These are phyloP conservation scores for Acephala macrosclerotiorum DNA, from an alignment of 2,329 filamentous ascomycete genomes.

Conservation along the genomic window DNA sequence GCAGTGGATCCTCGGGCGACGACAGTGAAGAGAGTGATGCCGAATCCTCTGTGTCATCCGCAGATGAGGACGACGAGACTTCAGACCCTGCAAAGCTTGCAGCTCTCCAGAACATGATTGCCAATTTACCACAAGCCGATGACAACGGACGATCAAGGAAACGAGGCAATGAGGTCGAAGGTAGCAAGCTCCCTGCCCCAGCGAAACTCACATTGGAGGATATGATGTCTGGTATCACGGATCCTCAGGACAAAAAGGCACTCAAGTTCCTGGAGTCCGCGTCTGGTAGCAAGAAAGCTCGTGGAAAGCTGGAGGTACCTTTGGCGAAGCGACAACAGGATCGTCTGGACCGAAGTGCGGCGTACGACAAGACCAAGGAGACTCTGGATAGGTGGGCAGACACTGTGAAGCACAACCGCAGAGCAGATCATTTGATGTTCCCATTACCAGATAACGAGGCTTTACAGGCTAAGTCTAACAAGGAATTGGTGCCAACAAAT, in stretches of 20 bases:
- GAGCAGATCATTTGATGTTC: constrained; percentile 89
- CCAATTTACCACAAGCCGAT: constrained; percentile 60
- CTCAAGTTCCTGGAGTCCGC: constrained; percentile 77
- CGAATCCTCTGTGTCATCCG: constrained; percentile 57
- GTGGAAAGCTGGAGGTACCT: constrained; percentile 80
- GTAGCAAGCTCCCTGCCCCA: constrained; percentile 67
- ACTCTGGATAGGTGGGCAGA: constrained; percentile 91
- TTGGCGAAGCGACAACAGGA: constrained; percentile 88
- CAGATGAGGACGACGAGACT: constrained; percentile 49
- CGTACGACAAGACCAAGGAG: constrained; percentile 91
- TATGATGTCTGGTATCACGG: constrained; percentile 70
- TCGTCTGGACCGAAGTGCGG: constrained; percentile 79
- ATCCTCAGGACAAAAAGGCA: constrained; percentile 79
- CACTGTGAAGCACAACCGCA: constrained; percentile 91
- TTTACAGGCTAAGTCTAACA: constrained; percentile 63
- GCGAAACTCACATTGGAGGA: constrained; percentile 70
- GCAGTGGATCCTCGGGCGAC: constrained; percentile 50
- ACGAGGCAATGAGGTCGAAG: constrained; percentile 53
- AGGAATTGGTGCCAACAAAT: constrained; percentile 70
- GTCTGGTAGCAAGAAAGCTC: constrained; percentile 57
- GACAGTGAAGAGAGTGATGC: constrained; percentile 62
- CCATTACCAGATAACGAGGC: constrained; percentile 78
- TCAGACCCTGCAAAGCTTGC: constrained; percentile 60
- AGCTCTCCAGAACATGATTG: constrained; percentile 73
- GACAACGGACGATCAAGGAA: constrained; percentile 29